Percentiles rank a stretch among this genome's conserved stretches.
Evolutionary conservation across 2,329 filamentous ascomycete species (phyloP).

Genomic region (Ciborinia camelliae): DNA sequence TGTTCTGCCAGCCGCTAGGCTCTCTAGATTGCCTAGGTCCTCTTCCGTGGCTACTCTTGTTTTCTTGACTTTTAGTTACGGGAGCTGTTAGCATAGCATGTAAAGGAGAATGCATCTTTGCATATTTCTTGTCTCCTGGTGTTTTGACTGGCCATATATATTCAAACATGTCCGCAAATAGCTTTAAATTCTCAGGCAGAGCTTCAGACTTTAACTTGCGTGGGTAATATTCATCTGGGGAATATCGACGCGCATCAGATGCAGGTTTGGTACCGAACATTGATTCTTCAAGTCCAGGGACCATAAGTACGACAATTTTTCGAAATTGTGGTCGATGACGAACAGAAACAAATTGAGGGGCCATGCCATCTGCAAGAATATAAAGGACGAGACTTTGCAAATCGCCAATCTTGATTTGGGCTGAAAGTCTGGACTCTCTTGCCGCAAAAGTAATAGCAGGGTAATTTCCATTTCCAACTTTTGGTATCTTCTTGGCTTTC

Average conservation of each 20-base stretch:
- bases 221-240: slow-evolving; percentile 60
- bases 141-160: slow-evolving; percentile 88
- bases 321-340: slow-evolving; percentile 60
- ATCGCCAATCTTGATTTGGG: slow-evolving; percentile 60
- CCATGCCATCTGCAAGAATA: slow-evolving; percentile 61
- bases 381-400: slow-evolving; percentile 63
- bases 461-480: slow-evolving; percentile 54
- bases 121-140: slow-evolving; percentile 78
- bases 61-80: slow-evolving; percentile 64
- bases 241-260: slow-evolving; percentile 36
- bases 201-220: slow-evolving; percentile 49
- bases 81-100: slow-evolving; percentile 78
- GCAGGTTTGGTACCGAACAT: slow-evolving; percentile 67
- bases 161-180: slow-evolving; percentile 77
- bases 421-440: slow-evolving; percentile 52
- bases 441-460: slow-evolving; percentile 57
- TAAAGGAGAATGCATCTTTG: slow-evolving; percentile 81
- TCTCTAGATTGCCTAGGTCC: slow-evolving; percentile 60
- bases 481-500: slow-evolving; percentile 60
- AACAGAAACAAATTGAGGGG: slow-evolving; percentile 63
- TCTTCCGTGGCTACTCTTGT: slow-evolving; percentile 44
- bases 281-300: slow-evolving; percentile 83
- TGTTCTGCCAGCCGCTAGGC: slow-evolving; percentile 65
- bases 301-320: slow-evolving; percentile 86
- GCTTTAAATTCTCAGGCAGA: slow-evolving; percentile 54